Evolutionary conservation across 345 rosid species (phyloP), one percentile per base, ranked within the genome.

Genomic region (Salix caprea): DNA sequence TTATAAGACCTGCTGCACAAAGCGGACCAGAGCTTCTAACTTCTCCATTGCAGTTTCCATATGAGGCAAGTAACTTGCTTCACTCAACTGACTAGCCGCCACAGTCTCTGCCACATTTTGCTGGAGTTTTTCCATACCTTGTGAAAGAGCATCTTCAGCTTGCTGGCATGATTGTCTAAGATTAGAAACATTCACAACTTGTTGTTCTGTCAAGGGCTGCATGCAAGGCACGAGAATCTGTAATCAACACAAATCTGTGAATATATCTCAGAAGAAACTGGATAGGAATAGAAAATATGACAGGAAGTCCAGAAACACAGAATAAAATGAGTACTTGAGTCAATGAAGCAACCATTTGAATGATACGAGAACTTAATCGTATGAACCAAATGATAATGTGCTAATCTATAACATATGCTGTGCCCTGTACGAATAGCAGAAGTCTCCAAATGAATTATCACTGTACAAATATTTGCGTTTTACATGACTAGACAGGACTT

Each of bases 121-220:
- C 75, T 90, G 97, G 79, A 96, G 87, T 78, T 87, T 96, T 18
- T 89, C 99, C 97, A 93, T 90, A n/a, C 97, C 99, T 82, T 91
- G 94, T 0, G 94, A 84, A 32, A 96, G 86, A 15, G 99, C 98
- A 75, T 96, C 98, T 89, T 96, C 99, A 3, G 97, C 98, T 84
- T 96, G 99, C 78, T 96, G 95, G 85, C 98, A 93, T 61, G 96
- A 86, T 71, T 88, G 84, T 73, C 28, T 80, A 64, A 96, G 78
- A 75, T 84, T 91, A 67, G 71, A 65, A 30, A 89, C 89, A 67
- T 87, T 87, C 68, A 84, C 11, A 28, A 78, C 15, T 65, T 96
- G 98, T 54, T 82, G 85, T 5, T 93, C 96, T 30, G 91, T 81
- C 85, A 96, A 70, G 58, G 90, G 86, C 40, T 91, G 89, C 62